phyloP scores from a whole-genome alignment of 805 yeast species.

The Candida arabinofermentans region DNA sequence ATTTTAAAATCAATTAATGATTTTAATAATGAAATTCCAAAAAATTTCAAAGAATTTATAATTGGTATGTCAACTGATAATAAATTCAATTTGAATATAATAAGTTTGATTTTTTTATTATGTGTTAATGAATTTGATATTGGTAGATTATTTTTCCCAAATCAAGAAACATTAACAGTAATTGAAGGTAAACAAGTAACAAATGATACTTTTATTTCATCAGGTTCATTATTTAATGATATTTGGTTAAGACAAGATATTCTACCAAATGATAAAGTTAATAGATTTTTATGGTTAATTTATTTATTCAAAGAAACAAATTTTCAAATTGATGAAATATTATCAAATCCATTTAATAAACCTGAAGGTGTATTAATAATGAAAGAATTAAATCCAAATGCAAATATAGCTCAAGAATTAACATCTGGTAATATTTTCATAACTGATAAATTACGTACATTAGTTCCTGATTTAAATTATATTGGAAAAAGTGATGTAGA shows the following conservation, averaged over 20 bases:
- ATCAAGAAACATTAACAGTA: conserved; percentile 7
- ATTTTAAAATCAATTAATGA: conserved; percentile 87
- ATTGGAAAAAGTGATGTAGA: not conserved
- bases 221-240: conserved; percentile 59
- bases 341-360: conserved; percentile 30
- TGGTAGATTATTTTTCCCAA: conserved; percentile 27
- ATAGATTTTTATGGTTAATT: conserved; percentile 76
- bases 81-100: conserved; percentile 45
- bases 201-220: conserved; percentile 8
- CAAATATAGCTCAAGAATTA: conserved; percentile 21
- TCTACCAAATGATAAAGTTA: conserved; percentile 63
- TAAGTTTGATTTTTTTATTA: conserved; percentile 70
- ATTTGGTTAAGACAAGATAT: conserved; percentile 61
- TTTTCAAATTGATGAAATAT: conserved; percentile 43
- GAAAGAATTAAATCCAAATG: conserved; percentile 7
- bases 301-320: conserved; percentile 78
- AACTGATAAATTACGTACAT: conserved; percentile 22
- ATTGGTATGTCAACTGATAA: conserved; percentile 14
- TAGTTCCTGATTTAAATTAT: conserved; percentile 20
- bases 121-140: conserved; percentile 51
- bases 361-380: conserved; percentile 1
- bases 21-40: conserved; percentile 47
- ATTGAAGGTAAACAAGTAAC: conserved; percentile 11
- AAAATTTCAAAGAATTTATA: conserved; percentile 43
- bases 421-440: conserved; percentile 14